phyloP scores from a whole-genome alignment of 768 basidiomycete species.

The Infundibulicybe gibba region DNA sequence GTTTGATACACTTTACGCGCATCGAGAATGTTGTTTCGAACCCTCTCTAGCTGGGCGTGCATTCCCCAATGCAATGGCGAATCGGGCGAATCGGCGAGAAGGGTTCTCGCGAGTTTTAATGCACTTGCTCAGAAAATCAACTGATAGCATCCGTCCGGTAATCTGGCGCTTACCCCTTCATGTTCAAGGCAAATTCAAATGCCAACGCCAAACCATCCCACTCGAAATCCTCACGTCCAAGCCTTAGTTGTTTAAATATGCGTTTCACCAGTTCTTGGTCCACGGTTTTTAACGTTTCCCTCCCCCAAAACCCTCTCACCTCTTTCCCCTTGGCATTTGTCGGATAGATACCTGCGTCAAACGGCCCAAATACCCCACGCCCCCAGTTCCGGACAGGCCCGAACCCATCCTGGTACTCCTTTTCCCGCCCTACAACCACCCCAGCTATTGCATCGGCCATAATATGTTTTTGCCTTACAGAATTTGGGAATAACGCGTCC shows the following conservation, averaged over 20 bases:
- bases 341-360: constrained; percentile 34
- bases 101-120: constrained; percentile 59
- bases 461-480: constrained; percentile 23
- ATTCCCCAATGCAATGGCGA: constrained; percentile 67
- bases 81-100: constrained; percentile 53
- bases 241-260: constrained; percentile 55
- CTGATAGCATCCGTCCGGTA: background rate
- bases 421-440: constrained; percentile 61
- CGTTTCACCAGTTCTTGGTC: constrained; percentile 48
- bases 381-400: constrained; percentile 71
- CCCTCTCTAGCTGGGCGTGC: constrained; percentile 71
- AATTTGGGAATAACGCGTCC: constrained; percentile 48
- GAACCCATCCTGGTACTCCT: constrained; percentile 56
- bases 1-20: constrained; percentile 79
- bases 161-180: constrained; percentile 46
- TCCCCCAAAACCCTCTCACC: constrained; percentile 30
- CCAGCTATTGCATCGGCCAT: constrained; percentile 64
- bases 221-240: constrained; percentile 43
- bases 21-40: constrained; percentile 61
- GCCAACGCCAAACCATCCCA: constrained; percentile 69
- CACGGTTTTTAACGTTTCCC: constrained; percentile 47
- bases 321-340: constrained; percentile 17
- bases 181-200: constrained; percentile 58
- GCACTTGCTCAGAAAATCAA: constrained; percentile 39
- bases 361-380: constrained; percentile 44